These are phyloP conservation scores for Candida argentea DNA, from an alignment of 805 yeast genomes.

Conservation along the genomic window DNA sequence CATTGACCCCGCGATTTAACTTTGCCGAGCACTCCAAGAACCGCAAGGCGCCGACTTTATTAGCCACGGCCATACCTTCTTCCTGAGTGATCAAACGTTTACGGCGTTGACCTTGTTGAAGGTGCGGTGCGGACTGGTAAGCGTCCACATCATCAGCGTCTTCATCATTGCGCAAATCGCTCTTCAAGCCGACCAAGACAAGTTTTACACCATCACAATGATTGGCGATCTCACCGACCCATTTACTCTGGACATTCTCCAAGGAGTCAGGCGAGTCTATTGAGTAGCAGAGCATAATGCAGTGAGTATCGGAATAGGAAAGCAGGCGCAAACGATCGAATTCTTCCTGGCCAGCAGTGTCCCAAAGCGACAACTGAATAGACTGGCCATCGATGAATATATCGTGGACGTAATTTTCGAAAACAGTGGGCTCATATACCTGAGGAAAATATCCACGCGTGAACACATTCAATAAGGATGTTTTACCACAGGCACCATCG, in stretches of 20 bases:
- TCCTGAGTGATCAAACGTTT: conserved; percentile 71
- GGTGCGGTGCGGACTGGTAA: conserved; percentile 22
- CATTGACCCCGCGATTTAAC: conserved; percentile 95
- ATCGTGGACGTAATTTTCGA: conserved; percentile 95
- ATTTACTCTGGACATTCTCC: conserved; percentile 88
- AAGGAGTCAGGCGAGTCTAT: conserved; percentile 91
- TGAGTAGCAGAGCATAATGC: conserved; percentile 92
- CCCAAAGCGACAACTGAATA: conserved; percentile 91
- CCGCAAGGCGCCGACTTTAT: conserved; percentile 85
- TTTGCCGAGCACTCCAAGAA: conserved; percentile 96
- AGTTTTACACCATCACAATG: conserved; percentile 95
- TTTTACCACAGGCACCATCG: conserved; percentile 98
- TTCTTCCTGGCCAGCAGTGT: conserved; percentile 98
- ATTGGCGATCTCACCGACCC: conserved; percentile 96
- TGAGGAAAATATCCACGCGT: conserved; percentile 97
- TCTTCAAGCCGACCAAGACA: conserved; percentile 87
- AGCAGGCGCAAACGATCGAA: conserved; percentile 88
- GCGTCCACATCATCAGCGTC: conserved; percentile 26
- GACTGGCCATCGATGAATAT: conserved; percentile 92
- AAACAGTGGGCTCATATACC: conserved; percentile 96
- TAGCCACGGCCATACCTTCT: conserved; percentile 89
- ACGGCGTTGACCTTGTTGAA: conserved; percentile 12
- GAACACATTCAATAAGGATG: conserved; percentile 87
- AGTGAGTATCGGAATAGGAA: conserved; percentile 91
- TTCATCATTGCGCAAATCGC: conserved; percentile 75